A percentile compares a stretch with the other conserved stretches of the same genome.
Evolutionary conservation across 2,329 filamentous ascomycete genomes (phyloP).

Genomic region (Pseudocercospora cruenta): DNA sequence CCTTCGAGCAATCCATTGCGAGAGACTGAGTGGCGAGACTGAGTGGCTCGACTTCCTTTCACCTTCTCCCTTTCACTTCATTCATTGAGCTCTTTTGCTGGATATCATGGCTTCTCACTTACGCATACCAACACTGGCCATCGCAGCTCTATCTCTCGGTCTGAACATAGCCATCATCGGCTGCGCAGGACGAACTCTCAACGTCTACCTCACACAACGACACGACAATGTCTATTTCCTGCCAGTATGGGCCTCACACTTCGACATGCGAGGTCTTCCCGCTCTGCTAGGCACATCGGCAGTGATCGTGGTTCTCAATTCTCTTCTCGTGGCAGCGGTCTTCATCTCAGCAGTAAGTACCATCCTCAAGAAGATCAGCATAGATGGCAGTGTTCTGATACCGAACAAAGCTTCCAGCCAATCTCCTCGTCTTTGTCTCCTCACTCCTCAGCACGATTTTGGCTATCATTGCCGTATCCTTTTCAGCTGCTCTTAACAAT

Average conservation of each 20-base stretch:
- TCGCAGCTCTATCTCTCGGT: slow-evolving; percentile 37
- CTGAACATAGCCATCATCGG: slow-evolving; percentile 49
- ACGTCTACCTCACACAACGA: slow-evolving; percentile 48
- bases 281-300: slow-evolving; percentile 45
- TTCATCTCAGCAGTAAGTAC: slow-evolving; percentile 38
- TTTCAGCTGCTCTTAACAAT: slow-evolving; percentile 38
- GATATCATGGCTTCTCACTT: slow-evolving; percentile 24
- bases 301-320: slow-evolving; percentile 45
- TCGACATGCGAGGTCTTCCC: slow-evolving; percentile 49
- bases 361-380: background rate
- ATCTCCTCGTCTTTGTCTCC: slow-evolving; percentile 42
- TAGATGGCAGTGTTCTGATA: background rate
- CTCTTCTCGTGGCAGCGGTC: slow-evolving; percentile 40
- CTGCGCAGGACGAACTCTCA: slow-evolving; percentile 48
- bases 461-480: slow-evolving; percentile 46
- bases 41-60: too few species aligned
- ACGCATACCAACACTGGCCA: slow-evolving; percentile 32
- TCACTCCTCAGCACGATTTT: slow-evolving; percentile 44
- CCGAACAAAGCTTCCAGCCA: slow-evolving; percentile 40
- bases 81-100: background rate
- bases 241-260: slow-evolving; percentile 53
- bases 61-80: too few species aligned
- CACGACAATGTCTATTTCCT: slow-evolving; percentile 52
- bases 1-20: too few species aligned
- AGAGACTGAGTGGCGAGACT: too few species aligned